Conservation (phyloP, 2,329 filamentous ascomycete species). For the Penicillium frequentans region DNA sequence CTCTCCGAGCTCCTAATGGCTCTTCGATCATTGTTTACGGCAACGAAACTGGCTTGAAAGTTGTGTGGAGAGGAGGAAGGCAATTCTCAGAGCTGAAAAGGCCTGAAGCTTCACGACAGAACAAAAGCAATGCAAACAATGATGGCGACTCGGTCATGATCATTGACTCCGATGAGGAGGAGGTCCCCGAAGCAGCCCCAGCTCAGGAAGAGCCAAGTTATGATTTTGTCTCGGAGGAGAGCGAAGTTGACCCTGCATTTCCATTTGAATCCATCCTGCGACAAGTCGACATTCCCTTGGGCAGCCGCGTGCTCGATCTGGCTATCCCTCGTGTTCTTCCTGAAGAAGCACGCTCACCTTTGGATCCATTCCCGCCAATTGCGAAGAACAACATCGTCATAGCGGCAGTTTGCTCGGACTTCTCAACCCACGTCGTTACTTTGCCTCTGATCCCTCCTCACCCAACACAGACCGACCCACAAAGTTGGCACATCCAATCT, state of each 20-base stretch:
- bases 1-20: slow-evolving; percentile 59
- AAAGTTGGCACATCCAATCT: slow-evolving; percentile 47
- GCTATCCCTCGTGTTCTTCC: slow-evolving; percentile 50
- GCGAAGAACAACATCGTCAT: slow-evolving; percentile 54
- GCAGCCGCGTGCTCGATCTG: slow-evolving; percentile 54
- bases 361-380: slow-evolving; percentile 48
- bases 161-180: slow-evolving; percentile 58
- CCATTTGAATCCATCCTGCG: slow-evolving; percentile 57
- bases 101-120: slow-evolving; percentile 22
- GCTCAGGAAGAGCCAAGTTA: slow-evolving; percentile 22
- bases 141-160: slow-evolving; percentile 52
- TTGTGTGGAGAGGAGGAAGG: slow-evolving; percentile 62
- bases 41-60: slow-evolving; percentile 57
- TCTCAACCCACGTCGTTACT: slow-evolving; percentile 55
- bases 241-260: slow-evolving; percentile 56
- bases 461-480: slow-evolving; percentile 35
- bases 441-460: slow-evolving; percentile 57
- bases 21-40: slow-evolving; percentile 63
- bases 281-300: slow-evolving; percentile 56
- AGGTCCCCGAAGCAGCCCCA: slow-evolving; percentile 34
- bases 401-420: slow-evolving; percentile 57
- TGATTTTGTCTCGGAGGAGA: slow-evolving; percentile 55
- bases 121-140: slow-evolving; percentile 24
- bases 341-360: slow-evolving; percentile 37
- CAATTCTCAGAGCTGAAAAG: slow-evolving; percentile 42